Evolutionary conservation across 2,329 filamentous ascomycete genomes (phyloP), one percentile per base, ranked within the genome.

Genomic region (Nothophoma quercina): DNA sequence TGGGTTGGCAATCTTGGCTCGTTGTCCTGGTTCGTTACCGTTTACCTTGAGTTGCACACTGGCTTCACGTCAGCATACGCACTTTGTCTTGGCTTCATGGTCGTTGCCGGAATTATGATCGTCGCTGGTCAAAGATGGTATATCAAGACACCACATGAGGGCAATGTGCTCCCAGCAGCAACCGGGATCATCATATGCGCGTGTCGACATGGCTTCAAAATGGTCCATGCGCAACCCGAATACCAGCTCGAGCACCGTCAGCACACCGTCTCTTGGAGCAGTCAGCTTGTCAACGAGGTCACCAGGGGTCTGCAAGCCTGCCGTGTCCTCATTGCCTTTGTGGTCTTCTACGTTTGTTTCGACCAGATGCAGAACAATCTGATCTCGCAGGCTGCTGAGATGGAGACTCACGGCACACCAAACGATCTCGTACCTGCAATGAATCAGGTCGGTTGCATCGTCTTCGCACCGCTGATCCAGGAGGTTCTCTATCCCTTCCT

Each of bases 41-140:
- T 85, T 1, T 86, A 85, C 67, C 82, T 90, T 77, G 89, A 92
- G 71, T 77, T 82, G 51, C 81, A 87, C 62, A 73, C 86, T 51
- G 86, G 85, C 4, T 91, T 90, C 73, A 83, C 87, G 81, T 81
- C 81, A 1, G 87, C 85, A 2, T 91, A 82, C 63, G 72, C 86
- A 13, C 72, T 89, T 29, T 82, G 83, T 40, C 82, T 87, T 59
- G 80, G 79, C 67, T 83, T 88, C 74, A 89, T 91, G 75, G 75
- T 83, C 49, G 70, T 88, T 12, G 85, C 85, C 30, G 81, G 87
- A 21, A 67, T 82, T 33, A 78, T 87, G 42, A 77, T 86, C 4
- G 54, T 84, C 30, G 45, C 69, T 6, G 68, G 69, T 21, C 47
- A 52, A 15, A 32, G 28, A 5, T 64, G 61, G 59, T 68, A 59